Conservation (phyloP, 202 grass and related monocot species). For the Schoenoplectus tabernaemontani region DNA sequence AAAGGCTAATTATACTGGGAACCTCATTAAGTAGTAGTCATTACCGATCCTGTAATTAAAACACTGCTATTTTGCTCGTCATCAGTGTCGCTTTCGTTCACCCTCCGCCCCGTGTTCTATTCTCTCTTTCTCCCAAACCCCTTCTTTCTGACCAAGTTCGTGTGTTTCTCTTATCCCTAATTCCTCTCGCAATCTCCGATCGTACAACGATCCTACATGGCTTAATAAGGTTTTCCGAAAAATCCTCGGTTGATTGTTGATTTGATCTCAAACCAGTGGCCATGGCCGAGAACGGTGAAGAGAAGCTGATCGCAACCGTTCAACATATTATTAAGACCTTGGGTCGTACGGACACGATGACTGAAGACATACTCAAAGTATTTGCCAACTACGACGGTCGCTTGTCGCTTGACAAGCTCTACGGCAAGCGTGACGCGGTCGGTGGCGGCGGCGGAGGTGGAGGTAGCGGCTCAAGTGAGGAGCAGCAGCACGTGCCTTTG, state of each 20-base stretch:
- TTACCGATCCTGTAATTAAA: background rate
- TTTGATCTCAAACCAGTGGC: background rate
- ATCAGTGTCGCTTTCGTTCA: background rate
- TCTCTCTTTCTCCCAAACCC: background rate
- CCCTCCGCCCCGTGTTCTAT: slow-evolving; percentile 6
- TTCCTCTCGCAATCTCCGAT: background rate
- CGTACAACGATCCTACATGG: background rate
- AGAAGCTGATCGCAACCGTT: slow-evolving; percentile 77
- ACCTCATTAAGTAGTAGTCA: background rate
- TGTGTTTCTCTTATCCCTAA: slow-evolving; percentile 1
- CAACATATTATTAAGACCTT: slow-evolving; percentile 81
- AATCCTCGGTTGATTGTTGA: background rate
- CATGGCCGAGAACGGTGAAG: slow-evolving; percentile 78
- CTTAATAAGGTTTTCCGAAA: background rate
- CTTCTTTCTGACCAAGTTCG: slow-evolving; percentile 5
- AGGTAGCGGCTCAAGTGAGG: slow-evolving; percentile 20
- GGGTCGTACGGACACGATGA: slow-evolving; percentile 69
- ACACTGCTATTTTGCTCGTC: background rate
- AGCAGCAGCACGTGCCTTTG: slow-evolving; percentile 29
- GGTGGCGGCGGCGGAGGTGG: background rate
- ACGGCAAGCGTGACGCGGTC: slow-evolving; percentile 28
- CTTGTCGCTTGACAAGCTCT: slow-evolving; percentile 60
- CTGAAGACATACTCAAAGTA: slow-evolving; percentile 79
- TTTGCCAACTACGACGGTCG: slow-evolving; percentile 73
- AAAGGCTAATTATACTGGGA: background rate